Percentiles rank a stretch among this genome's conserved stretches.
Evolutionary conservation across 2,329 filamentous ascomycete species (phyloP).

Genomic region (Colletotrichum lupini): DNA sequence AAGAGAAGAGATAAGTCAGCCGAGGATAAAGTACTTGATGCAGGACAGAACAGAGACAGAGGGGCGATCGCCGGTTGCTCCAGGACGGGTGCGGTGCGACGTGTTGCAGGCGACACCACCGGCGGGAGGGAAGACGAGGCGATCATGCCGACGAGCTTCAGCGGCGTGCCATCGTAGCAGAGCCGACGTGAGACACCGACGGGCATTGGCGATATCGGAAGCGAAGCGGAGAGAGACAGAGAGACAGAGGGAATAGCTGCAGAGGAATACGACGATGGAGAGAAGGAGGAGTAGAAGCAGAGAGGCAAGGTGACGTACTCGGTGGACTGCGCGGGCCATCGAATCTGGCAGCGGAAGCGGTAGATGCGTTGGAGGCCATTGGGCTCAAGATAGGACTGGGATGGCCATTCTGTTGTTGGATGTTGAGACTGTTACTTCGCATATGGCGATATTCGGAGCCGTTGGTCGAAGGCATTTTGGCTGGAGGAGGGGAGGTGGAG

Average conservation of each 20-base stretch:
- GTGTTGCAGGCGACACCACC: conserved; percentile 19
- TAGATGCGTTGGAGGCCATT: conserved; percentile 44
- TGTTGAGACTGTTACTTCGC: conserved; percentile 68
- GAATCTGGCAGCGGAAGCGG: conserved; percentile 51
- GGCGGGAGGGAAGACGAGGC: neutral
- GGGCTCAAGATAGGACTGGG: conserved; percentile 47
- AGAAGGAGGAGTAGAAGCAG: neutral
- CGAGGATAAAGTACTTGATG: conserved; percentile 15
- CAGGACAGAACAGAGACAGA: conserved; percentile 6
- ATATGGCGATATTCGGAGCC: conserved; percentile 67
- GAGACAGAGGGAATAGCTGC: neutral
- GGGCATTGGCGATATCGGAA: neutral
- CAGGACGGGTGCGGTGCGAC: conserved; percentile 33
- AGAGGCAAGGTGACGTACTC: conserved; percentile 57
- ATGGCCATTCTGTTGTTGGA: conserved; percentile 48
- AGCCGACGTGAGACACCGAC: neutral
- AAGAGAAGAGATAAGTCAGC: conserved; percentile 36
- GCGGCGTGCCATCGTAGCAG: neutral
- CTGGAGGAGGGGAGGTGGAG: conserved; percentile 13
- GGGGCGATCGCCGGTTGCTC: conserved; percentile 20
- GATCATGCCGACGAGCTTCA: neutral
- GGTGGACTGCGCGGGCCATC: conserved; percentile 73
- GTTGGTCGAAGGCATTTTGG: conserved; percentile 41
- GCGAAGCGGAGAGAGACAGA: neutral
- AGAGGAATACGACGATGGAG: conserved; percentile 1